Base-by-base conservation (phyloP, 192 early-diverging fungal species). In the Mycoemilia scoparia region DNA sequence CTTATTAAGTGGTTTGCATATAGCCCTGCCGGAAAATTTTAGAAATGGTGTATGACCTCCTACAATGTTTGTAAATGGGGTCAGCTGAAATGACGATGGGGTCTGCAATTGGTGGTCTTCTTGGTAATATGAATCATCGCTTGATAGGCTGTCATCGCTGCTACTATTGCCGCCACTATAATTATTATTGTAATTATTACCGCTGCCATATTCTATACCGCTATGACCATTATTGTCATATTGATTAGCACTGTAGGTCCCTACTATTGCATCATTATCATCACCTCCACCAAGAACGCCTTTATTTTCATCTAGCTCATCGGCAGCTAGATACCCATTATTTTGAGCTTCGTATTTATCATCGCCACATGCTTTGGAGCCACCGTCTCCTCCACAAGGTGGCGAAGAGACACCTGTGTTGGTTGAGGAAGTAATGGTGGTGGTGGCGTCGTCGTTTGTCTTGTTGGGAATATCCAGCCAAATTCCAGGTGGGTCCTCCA, bases 31-130 rank as follows among this genome's bases (percentile, higher is more conserved):
- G 7, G 88, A 91, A 54, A 99, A 93, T 25, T 91, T 81, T 32
- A 96, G 65, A 32, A 99, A 82, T 4, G 86, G 76, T 4, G 88
- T 82, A 49, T 99, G 95, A 1, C 95, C 95, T n/a, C 95, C 95
- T 16, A 87, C 83, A 46, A 84, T 80, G 54, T 87, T 80, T n/a
- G 56, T 64, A 56, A 79, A 87, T 13, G 83, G 83, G 24, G 73
- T 64, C 20, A 86, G 45, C 3, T 71, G 74, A 29, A 86, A 41
- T 20, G 79, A 70, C 4, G 71, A 62, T 18, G 75, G 41, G 49
- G 67, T 52, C 24, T 50, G 33, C 18, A 28, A 28, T 28, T 28
- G 27, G 27, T 38, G 29, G 3, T 43, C 54, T 10, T 43, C 44
- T 19, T 45, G 42, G 46, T 43, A 54, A 4, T 41, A 12, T 31